Evolutionary conservation across 2,329 filamentous ascomycete species (phyloP), one percentile per base, ranked within the genome.

Genomic region (Penicillium sp.): DNA sequence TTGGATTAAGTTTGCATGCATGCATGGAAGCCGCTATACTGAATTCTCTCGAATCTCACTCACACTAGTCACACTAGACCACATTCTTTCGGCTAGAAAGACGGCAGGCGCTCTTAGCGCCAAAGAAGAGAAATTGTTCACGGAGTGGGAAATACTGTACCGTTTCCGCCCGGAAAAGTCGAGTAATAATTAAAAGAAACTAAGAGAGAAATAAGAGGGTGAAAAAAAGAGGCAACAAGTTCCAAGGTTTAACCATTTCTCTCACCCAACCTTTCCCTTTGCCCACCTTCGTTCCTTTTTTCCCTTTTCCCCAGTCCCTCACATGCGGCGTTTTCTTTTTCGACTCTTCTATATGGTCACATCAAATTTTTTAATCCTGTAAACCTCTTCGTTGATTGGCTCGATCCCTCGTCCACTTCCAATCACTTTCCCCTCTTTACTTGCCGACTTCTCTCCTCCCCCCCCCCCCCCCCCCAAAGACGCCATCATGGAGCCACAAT

Each of bases 401-500:
- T 35, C 31, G 46, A 49, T 49, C 45, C 45, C 11, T 37, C 26
- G n/a, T 20, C n/a, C 14, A 49, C 22, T 31, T 42, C 33, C 15
- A 37, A 37, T 37, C n/a, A 37, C n/a, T 37, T 45, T 40, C 43
- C 35, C 53, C 47, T 49, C 41, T 54, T 49, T 51, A 35, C 31
- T 33, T 31, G 18, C 12, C 22, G 31, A 12, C 27, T 43, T 35
- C 37, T 43, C 43, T 50, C 49, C 35, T 37, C 26, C 27, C 45
- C 20, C 8, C 31, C 29, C 29, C 27, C 25, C 14, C 26, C 11
- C 7, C 11, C 41, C 15, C 22, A 22, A 31, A 29, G 27, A n/a
- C n/a, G n/a, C n/a, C 46, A 49, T 18, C 53, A 77, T 77, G 75
- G 73, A 78, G 54, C 69, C 73, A 63, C 69, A 73, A 49, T 57